Percentiles rank a stretch among this genome's conserved stretches.
phyloP scores from a whole-genome alignment of 495 filamentous ascomycete species.

The Penicillium lagena region DNA sequence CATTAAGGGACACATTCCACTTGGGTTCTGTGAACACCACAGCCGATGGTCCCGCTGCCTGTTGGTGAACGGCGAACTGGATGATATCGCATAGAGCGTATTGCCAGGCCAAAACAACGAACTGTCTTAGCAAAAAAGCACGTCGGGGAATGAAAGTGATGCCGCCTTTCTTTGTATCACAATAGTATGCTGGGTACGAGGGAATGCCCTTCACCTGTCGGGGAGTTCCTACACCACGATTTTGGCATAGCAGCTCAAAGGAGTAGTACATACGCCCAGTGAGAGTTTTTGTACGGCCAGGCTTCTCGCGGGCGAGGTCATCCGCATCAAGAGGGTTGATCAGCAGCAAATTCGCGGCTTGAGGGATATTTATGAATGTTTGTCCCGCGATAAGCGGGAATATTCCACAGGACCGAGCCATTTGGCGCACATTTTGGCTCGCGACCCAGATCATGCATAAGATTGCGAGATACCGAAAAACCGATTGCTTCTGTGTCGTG shows the following conservation, averaged over 20 bases:
- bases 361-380: not conserved
- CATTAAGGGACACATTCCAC: conserved; percentile 13
- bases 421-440: conserved; percentile 6
- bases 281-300: too few species aligned
- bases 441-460: conserved; percentile 7
- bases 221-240: conserved; percentile 13
- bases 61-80: conserved; percentile 6
- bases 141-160: conserved; percentile 3
- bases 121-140: conserved; percentile 15
- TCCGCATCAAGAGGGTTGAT: not conserved
- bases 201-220: conserved; percentile 16
- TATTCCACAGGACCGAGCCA: conserved; percentile 1
- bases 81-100: conserved; percentile 18
- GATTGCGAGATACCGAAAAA: conserved; percentile 9
- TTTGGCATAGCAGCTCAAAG: conserved; percentile 7
- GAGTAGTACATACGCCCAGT: conserved; percentile 1
- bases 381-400: conserved; percentile 5
- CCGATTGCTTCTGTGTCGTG: conserved; percentile 10
- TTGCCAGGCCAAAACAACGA: conserved; percentile 10
- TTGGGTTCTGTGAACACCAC: conserved; percentile 3
- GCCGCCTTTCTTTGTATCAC: not conserved
- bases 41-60: conserved; percentile 3
- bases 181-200: conserved; percentile 14
- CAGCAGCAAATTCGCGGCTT: not conserved
- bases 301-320: not conserved